Percentiles rank a stretch among this genome's conserved stretches.
Evolutionary conservation across 306 rosid species (phyloP).

Genomic region (Malus domestica): ASM211411v1 NC_041796.1:9845501-9846000

Average conservation of each 20-base stretch:
- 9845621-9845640: constrained; percentile 20
- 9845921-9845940: constrained; percentile 8
- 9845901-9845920: constrained; percentile 37
- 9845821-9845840: constrained; percentile 81
- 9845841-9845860: constrained; percentile 91
- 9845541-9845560: constrained; percentile 97
- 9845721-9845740: too few relatives aligned
- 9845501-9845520: neutral
- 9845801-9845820: constrained; percentile 58
- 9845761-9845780: neutral
- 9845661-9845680: neutral
- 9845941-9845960: neutral
- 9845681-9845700: too few relatives aligned
- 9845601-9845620: constrained; percentile 84
- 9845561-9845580: constrained; percentile 96
- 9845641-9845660: neutral
- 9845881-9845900: constrained; percentile 86
- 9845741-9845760: neutral
- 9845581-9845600: constrained; percentile 97
- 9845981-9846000: constrained; percentile 78
- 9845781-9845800: neutral
- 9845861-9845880: constrained; percentile 93
- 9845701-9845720: too few relatives aligned
- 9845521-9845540: constrained; percentile 48
- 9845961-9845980: constrained; percentile 17